phyloP scores from a whole-genome alignment of 202 grass and related monocot species.

The Panicum hallii region DNA sequence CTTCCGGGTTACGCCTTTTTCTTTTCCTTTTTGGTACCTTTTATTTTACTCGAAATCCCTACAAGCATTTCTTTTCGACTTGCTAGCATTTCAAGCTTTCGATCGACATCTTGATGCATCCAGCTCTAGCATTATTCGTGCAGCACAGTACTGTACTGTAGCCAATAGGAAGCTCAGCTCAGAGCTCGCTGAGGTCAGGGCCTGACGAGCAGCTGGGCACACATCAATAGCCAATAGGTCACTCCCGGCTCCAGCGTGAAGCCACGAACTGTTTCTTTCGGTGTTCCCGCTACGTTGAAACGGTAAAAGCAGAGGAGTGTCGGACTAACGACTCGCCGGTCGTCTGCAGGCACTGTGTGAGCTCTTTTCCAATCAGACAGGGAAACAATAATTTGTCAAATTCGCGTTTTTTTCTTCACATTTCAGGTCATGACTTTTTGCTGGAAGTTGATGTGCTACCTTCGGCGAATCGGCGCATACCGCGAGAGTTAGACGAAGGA shows the following conservation, averaged over 20 bases:
- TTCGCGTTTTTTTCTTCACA: neutral
- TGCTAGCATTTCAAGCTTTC: neutral
- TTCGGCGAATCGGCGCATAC: neutral
- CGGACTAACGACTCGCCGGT: neutral
- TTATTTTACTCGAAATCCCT: neutral
- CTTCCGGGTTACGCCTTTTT: neutral
- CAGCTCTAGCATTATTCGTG: neutral
- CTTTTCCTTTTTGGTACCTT: neutral
- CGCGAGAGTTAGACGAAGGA: neutral
- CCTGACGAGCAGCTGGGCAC: neutral
- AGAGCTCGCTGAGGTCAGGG: neutral
- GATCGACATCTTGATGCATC: neutral
- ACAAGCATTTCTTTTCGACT: neutral
- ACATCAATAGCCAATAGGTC: neutral
- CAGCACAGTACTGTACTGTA: neutral
- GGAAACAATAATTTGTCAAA: neutral
- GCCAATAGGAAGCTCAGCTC: neutral
- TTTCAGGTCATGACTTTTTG: neutral
- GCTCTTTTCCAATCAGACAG: neutral
- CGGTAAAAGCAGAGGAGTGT: neutral
- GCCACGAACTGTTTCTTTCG: neutral
- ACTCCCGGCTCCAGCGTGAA: neutral
- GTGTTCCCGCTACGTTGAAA: constrained; percentile 16
- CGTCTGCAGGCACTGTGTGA: neutral
- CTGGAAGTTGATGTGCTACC: neutral